Percentiles rank a stretch among this genome's conserved stretches.
Evolutionary conservation across 1,139 yeast species (phyloP).

Genomic region (Lodderomyces parapsilosis): DNA sequence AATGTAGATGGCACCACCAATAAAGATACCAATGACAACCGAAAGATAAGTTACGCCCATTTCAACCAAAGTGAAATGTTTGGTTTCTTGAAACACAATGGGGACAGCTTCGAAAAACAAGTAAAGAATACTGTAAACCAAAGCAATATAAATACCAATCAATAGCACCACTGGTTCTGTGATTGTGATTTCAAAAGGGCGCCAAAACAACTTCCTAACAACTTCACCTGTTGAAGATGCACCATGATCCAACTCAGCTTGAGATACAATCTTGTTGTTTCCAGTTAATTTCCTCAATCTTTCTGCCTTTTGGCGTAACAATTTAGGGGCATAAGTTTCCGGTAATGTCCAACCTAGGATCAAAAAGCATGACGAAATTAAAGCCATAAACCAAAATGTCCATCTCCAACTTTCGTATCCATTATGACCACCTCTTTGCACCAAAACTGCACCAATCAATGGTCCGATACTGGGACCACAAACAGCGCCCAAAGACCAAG

Average conservation of each 20-base stretch:
- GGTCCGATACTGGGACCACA: slow-evolving; percentile 37
- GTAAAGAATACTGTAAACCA: slow-evolving; percentile 30
- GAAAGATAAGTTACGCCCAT: slow-evolving; percentile 23
- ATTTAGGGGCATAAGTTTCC: slow-evolving; percentile 49
- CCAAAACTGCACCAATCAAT: slow-evolving; percentile 28
- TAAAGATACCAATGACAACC: slow-evolving; percentile 19
- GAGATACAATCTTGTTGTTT: slow-evolving; percentile 34
- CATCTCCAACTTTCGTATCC: slow-evolving; percentile 36
- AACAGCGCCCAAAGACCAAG: slow-evolving; percentile 33
- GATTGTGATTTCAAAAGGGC: slow-evolving; percentile 31
- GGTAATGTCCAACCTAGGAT: slow-evolving; percentile 41
- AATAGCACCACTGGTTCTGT: slow-evolving; percentile 34
- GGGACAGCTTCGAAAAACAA: slow-evolving; percentile 39
- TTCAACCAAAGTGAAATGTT: slow-evolving; percentile 28
- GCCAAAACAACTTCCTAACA: slow-evolving; percentile 23
- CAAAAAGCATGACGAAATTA: slow-evolving; percentile 34
- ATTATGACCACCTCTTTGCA: slow-evolving; percentile 16
- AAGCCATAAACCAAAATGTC: slow-evolving; percentile 44
- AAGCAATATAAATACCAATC: slow-evolving; percentile 30
- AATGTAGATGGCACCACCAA: slow-evolving; percentile 24
- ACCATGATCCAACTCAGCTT: slow-evolving; percentile 36
- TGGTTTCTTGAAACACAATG: slow-evolving; percentile 23
- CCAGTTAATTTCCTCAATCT: slow-evolving; percentile 49
- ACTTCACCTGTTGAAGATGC: slow-evolving; percentile 24
- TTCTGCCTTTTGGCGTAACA: slow-evolving; percentile 46